Percentiles rank a stretch among this genome's conserved stretches.
These are phyloP conservation scores for Paracoccidioides brasiliensis DNA, from an alignment of 2,329 filamentous ascomycete genomes.

Conservation along the genomic window DNA sequence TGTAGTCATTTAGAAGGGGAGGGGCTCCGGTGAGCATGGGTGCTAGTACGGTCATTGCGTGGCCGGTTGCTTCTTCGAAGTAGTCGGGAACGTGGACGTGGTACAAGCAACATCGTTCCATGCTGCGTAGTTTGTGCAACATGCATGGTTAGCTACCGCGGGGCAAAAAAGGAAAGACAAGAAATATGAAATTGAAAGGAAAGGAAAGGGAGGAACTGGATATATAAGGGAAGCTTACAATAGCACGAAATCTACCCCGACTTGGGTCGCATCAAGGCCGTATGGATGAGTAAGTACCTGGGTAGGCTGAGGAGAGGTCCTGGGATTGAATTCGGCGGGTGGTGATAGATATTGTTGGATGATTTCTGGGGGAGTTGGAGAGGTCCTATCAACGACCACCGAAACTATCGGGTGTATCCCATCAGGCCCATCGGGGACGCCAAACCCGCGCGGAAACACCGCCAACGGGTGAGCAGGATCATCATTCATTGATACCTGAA, in stretches of 20 bases:
- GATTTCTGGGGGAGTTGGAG: background rate
- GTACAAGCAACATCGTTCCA: slow-evolving; percentile 18
- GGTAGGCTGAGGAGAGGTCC: background rate
- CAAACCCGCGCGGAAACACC: slow-evolving; percentile 8
- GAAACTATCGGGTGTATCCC: background rate
- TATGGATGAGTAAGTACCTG: slow-evolving; percentile 13
- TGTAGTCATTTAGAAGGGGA: slow-evolving; percentile 7
- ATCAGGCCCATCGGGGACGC: background rate
- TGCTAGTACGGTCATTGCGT: slow-evolving; percentile 18
- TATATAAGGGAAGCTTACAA: slow-evolving; percentile 6
- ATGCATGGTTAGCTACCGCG: background rate
- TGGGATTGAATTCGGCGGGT: background rate
- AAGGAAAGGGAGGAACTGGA: background rate
- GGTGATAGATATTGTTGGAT: background rate
- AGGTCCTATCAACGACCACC: background rate
- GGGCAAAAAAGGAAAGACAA: no score
- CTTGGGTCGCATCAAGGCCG: slow-evolving; percentile 17
- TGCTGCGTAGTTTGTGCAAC: slow-evolving; percentile 5
- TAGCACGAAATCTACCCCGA: slow-evolving; percentile 22
- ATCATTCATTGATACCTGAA: slow-evolving; percentile 8
- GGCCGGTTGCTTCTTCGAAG: slow-evolving; percentile 13
- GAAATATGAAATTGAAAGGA: background rate
- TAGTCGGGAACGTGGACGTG: slow-evolving; percentile 11
- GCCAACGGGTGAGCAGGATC: slow-evolving; percentile 1
- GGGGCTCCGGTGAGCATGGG: slow-evolving; percentile 17